Conservation (phyloP, 352 stramenopile genomes). For the Pythium rishiriense region DNA sequence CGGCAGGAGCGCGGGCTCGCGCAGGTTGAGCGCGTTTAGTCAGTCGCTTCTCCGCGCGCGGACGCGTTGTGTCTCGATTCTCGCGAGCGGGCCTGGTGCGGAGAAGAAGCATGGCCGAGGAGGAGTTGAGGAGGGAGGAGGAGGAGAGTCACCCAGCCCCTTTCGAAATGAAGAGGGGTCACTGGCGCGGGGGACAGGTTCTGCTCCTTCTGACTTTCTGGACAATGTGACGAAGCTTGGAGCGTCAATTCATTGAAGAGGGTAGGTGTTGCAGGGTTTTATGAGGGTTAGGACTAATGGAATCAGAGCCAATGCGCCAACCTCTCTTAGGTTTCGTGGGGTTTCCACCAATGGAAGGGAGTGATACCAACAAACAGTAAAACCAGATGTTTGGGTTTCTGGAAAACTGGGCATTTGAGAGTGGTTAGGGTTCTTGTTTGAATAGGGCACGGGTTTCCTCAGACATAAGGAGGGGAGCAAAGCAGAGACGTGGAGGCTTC, state of each 20-base stretch:
- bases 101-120: constrained; percentile 14
- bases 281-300: background rate
- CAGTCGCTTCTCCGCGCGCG: constrained; percentile 7
- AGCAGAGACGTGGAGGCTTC: background rate
- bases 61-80: constrained; percentile 21
- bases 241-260: constrained; percentile 13
- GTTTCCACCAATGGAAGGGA: background rate
- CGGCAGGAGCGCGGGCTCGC: too few relatives aligned
- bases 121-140: constrained; percentile 9
- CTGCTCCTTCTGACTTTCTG: constrained; percentile 19
- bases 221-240: constrained; percentile 6
- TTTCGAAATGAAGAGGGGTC: constrained; percentile 3
- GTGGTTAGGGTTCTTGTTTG: background rate
- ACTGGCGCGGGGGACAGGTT: constrained; percentile 1
- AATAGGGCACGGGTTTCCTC: background rate
- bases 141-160: constrained; percentile 6
- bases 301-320: constrained; percentile 24
- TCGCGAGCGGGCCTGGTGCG: constrained; percentile 1
- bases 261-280: constrained; percentile 8
- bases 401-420: background rate
- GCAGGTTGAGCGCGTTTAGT: constrained; percentile 8
- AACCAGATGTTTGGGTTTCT: background rate
- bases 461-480: background rate
- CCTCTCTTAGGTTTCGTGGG: background rate
- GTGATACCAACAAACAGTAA: background rate